phyloP scores from a whole-genome alignment of 345 rosid genomes.

The Aurinia saxatilis region DNA sequence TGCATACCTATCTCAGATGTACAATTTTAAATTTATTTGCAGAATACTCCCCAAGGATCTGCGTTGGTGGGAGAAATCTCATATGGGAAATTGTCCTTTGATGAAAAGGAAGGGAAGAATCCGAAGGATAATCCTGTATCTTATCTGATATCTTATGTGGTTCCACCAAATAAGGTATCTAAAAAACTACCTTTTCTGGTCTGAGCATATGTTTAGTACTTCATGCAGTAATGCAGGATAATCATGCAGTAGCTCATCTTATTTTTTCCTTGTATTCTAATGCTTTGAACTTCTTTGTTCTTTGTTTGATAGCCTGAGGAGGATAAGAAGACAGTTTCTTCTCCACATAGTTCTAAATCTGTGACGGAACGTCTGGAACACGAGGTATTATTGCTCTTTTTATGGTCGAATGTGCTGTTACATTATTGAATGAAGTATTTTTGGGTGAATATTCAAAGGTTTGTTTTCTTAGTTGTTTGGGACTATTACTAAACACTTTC shows the following conservation, averaged over 20 bases:
- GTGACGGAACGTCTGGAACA: constrained; percentile 71
- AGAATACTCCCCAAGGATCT: constrained; percentile 82
- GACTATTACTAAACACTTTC: constrained; percentile 11
- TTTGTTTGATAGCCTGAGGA: constrained; percentile 54
- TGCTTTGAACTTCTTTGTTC: neutral
- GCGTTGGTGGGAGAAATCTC: constrained; percentile 73
- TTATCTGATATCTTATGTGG: constrained; percentile 56
- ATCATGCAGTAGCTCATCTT: constrained; percentile 4
- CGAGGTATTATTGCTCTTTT: constrained; percentile 46
- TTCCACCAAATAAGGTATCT: constrained; percentile 89
- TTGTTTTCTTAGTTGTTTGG: neutral
- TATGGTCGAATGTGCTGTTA: neutral
- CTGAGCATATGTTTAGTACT: neutral
- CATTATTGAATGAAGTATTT: neutral
- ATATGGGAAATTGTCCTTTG: constrained; percentile 59
- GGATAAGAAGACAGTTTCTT: constrained; percentile 57
- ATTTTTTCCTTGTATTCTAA: neutral
- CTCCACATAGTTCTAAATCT: constrained; percentile 46
- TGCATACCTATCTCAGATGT: constrained; percentile 9
- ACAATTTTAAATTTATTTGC: constrained; percentile 26
- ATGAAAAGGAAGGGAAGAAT: constrained; percentile 40
- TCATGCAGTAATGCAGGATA: neutral
- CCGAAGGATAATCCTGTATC: constrained; percentile 63
- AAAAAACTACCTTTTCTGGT: neutral
- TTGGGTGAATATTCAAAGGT: neutral